Base-by-base conservation (phyloP, 257 asterid species). In the Datura wrightii region DNA sequence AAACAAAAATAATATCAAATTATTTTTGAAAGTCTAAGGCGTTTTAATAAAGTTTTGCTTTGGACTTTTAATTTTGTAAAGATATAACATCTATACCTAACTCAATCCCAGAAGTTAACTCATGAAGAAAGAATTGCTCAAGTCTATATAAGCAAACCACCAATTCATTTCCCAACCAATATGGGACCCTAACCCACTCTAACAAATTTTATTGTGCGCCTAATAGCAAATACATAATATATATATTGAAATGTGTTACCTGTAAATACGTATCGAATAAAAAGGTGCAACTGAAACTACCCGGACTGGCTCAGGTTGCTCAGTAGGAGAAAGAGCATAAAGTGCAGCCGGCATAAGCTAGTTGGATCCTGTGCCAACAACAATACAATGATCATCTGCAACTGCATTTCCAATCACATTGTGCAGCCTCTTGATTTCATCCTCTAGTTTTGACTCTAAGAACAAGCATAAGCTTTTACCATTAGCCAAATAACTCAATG, bases 361-460 rank as follows among this genome's bases (percentile, higher is more conserved):
- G 85, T 98, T 95, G 4, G 98, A 95, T 6, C 99, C 98, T 0
- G 91, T 93, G 16, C 98, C 98, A 0, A 94, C 93, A 0, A 96
- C 85, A 19, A 94, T 63, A 72, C 86, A 87, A 8, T 90, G 86
- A 67, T 85, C 92, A 4, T 93, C 94, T 0, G 84, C 87, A 5
- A 83, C 14, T 5, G 97, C 98, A 82, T 96, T 94, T 1, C 97
- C 92, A 1, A 91, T 97, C 0, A 66, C 86, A 0, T 52, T 14
- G 82, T 96, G 99, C 50, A 94, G 46, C 53, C 42, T 88, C 80
- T 52, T 92, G 55, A 96, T 90, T 67, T 85, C 89, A 53, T 88
- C 91, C 79, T 96, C 98, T 0, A 96, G 93, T 59, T 92, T 90
- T 5, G 96, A 92, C 89, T 94, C 98, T 90, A 92, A 24, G 83